A percentile compares a stretch with the other conserved stretches of the same genome.
These are phyloP conservation scores for Logfia minima DNA, from an alignment of 129 eudicot species.

Conservation along the genomic window DNA sequence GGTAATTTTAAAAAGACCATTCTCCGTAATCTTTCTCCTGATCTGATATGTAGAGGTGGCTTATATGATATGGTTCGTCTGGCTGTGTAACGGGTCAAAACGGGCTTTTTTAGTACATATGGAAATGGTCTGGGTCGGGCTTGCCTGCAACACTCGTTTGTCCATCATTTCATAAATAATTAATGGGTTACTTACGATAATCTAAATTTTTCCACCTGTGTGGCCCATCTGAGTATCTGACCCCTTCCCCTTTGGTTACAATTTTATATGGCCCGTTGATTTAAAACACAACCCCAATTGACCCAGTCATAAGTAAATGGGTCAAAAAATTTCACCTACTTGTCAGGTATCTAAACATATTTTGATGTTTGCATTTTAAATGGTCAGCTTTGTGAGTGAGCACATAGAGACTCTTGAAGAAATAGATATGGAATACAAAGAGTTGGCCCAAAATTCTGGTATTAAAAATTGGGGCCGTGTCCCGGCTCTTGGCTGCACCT, in stretches of 20 bases:
- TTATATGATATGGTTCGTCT: not conserved
- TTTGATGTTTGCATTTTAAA: conserved; percentile 2
- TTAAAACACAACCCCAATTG: not conserved
- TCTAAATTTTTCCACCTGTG: not conserved
- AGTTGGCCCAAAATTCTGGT: conserved; percentile 79
- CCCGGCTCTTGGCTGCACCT: conserved; percentile 77
- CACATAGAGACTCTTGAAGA: conserved; percentile 96
- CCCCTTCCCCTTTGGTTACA: not conserved
- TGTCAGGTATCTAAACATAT: not conserved
- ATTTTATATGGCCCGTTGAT: not conserved
- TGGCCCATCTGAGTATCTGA: no score
- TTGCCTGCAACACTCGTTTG: not conserved
- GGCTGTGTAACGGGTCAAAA: not conserved
- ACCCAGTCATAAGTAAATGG: not conserved
- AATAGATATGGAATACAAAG: conserved; percentile 90
- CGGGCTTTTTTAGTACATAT: not conserved
- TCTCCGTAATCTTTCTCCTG: not conserved
- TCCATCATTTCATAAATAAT: not conserved
- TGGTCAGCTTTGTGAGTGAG: conserved; percentile 85
- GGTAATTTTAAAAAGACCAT: conserved; percentile 21
- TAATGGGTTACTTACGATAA: not conserved
- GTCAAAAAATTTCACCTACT: not conserved
- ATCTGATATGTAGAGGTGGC: not conserved
- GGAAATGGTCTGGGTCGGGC: not conserved
- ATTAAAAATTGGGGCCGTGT: conserved; percentile 89